Base-by-base conservation (phyloP, 202 grass and related monocot genomes). In the Hordeum pubiflorum region DNA sequence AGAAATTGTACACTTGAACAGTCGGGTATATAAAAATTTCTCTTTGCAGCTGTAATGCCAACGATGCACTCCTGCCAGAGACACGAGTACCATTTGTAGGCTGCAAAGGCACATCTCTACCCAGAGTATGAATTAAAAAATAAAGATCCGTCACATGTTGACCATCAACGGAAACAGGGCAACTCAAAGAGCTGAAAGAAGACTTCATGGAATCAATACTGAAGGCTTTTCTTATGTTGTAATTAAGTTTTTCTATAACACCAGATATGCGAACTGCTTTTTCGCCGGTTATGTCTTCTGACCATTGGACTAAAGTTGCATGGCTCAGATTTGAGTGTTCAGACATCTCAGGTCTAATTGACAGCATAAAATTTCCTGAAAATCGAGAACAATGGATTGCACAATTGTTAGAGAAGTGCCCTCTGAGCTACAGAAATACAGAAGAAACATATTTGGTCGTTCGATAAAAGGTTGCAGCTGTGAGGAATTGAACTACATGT, bases 11-110 rank as follows among this genome's bases (percentile, higher is more conserved):
- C 54, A 96, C 90, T 81, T 90, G 90, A 69, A 91, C 85, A 75
- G 93, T 96, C 41, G 93, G 93, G 73, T 90, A 96, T 89, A 96
- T 75, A 52, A 92, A 96, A 70, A 96, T 92, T 64, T 96, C 86
- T 74, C 79, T 96, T 76, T 96, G 93, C 26, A 92, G 60, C 74
- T 84, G 93, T 67, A 96, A 74, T 66, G 90, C 73, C 14, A 92
- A 81, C 12, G 86, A 55, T 65, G 78, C 77, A 72, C 41, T 88
- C 66, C 82, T 90, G 74, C 90, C 86, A 76, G 73, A 81, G 31
- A 77, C 66, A 24, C 33, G 80, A 38, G 46, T 83, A 66, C 88
- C 83, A 72, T 87, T 90, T 74, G 76, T 26, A 81, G 89, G 88
- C 26, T 82, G 76, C 37, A 96, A 87, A 63, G 93, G 90, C 31